Conservation (phyloP, 2,329 filamentous ascomycete species). For the Chrysoporthe puriensis region DNA sequence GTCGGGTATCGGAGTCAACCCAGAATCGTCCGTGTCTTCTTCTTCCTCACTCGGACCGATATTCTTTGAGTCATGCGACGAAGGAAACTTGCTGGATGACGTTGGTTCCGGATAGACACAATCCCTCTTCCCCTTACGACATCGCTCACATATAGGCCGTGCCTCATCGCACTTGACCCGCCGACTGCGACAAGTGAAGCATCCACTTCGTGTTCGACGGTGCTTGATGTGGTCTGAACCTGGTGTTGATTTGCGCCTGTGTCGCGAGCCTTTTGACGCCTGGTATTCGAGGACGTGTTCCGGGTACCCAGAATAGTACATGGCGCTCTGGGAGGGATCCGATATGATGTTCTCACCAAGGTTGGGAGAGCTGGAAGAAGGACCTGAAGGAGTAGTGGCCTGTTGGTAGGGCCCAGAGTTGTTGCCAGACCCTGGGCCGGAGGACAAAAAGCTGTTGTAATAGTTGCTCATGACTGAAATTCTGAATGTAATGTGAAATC, state of each 20-base stretch:
- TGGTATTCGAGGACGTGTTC: constrained; percentile 52
- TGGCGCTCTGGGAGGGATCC: constrained; percentile 50
- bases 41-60: constrained; percentile 53
- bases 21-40: constrained; percentile 50
- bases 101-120: constrained; percentile 84
- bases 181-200: constrained; percentile 85
- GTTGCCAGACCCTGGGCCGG: constrained; percentile 50
- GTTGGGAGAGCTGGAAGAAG: constrained; percentile 39
- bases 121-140: constrained; percentile 87
- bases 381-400: constrained; percentile 44
- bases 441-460: constrained; percentile 59
- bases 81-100: constrained; percentile 44
- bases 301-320: constrained; percentile 55
- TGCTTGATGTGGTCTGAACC: constrained; percentile 82
- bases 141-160: constrained; percentile 84
- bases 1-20: constrained; percentile 58
- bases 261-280: constrained; percentile 51
- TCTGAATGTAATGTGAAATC: background rate
- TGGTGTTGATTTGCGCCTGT: constrained; percentile 54
- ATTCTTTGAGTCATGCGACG: constrained; percentile 44
- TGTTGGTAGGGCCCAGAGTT: constrained; percentile 33
- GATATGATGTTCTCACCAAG: constrained; percentile 41
- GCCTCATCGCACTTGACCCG: constrained; percentile 95
- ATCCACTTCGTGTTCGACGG: constrained; percentile 88
- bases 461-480: constrained; percentile 55